Base-by-base conservation (phyloP, 352 stramenopile species). In the Globisporangium emineosum region DNA sequence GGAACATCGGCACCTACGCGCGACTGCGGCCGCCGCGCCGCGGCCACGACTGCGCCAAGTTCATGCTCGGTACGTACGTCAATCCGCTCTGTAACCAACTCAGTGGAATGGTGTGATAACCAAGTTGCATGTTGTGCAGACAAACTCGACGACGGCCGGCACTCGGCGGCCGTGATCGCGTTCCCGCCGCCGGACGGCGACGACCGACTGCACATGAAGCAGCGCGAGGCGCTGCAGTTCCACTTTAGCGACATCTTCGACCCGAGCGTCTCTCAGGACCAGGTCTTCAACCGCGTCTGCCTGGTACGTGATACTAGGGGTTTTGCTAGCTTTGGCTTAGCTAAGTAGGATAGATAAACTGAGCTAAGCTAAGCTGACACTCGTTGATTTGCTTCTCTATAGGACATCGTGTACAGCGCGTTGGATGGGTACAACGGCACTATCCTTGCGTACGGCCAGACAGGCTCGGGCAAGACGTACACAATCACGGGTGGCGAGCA, bases 401-500 rank as follows among this genome's bases (percentile, higher is more conserved):
- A 88, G 73, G 85, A 91, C 55, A 90, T 93, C 54, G 82, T 93
- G 15, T 54, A 78, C 23, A 89, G 81, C 54, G 85, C 81, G 0
- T 60, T 92, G 21, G 76, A 89, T 27, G 83, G 83, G 17, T 92
- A 88, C 65, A 92, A 92, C 42, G 83, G 81, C 29, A 90, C 83
- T 15, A 90, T 90, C 51, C 66, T 91, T 0, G 80, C 80, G 15
- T 91, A 91, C 57, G 81, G 83, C 12, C 83, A 91, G 57, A 89
- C 83, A 1, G 83, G 83, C 0, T 88, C 77, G 0, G 83, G 83
- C 7, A 91, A 91, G 59, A 93, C 84, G 21, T 90, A 90, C 68
- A 91, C 84, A 12, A 91, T 91, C 60, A 91, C 82, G 0, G 84
- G 84, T 30, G 82, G 92, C 17, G 93, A 98, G 67, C 83, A 94